Evolutionary conservation across 805 yeast species (phyloP).

Genomic region (Ogataea corticis): DNA sequence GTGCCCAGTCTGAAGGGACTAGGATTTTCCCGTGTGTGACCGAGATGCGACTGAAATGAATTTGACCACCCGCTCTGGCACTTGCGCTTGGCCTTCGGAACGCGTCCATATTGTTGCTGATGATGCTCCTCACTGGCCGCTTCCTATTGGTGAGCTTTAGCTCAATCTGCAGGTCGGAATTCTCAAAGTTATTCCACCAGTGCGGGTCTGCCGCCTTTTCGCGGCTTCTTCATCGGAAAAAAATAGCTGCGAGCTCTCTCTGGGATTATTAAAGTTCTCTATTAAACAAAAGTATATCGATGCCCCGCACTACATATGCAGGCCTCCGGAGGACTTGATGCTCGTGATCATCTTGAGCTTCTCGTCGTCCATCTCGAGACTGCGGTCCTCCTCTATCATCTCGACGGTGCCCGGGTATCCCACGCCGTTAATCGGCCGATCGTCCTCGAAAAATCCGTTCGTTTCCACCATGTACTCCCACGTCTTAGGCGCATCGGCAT

Average conservation of each 20-base stretch:
- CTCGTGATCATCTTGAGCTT: slow-evolving; percentile 17
- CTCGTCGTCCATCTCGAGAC: slow-evolving; percentile 8
- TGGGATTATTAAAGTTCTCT: too few species aligned
- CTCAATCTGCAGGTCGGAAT: slow-evolving; percentile 3
- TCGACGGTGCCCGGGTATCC: slow-evolving; percentile 21
- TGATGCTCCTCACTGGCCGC: too few species aligned
- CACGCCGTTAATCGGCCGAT: slow-evolving; percentile 24
- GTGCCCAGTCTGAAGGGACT: too few species aligned
- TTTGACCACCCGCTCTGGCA: too few species aligned
- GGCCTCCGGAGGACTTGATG: slow-evolving; percentile 20
- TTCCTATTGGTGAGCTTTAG: background rate
- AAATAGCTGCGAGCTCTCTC: background rate
- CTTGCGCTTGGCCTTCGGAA: too few species aligned
- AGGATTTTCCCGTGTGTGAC: too few species aligned
- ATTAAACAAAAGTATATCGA: too few species aligned
- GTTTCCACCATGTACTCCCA: slow-evolving; percentile 23
- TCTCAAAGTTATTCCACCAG: background rate
- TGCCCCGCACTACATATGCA: slow-evolving; percentile 11
- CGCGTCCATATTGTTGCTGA: too few species aligned
- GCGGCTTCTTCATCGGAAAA: background rate
- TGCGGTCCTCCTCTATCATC: slow-evolving; percentile 8
- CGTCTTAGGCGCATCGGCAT: slow-evolving; percentile 22
- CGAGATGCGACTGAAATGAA: too few species aligned
- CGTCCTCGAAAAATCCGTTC: slow-evolving; percentile 27
- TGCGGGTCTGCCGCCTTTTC: background rate